phyloP scores from a whole-genome alignment of 169 alveolate species.

The Plasmodium fragile region DNA sequence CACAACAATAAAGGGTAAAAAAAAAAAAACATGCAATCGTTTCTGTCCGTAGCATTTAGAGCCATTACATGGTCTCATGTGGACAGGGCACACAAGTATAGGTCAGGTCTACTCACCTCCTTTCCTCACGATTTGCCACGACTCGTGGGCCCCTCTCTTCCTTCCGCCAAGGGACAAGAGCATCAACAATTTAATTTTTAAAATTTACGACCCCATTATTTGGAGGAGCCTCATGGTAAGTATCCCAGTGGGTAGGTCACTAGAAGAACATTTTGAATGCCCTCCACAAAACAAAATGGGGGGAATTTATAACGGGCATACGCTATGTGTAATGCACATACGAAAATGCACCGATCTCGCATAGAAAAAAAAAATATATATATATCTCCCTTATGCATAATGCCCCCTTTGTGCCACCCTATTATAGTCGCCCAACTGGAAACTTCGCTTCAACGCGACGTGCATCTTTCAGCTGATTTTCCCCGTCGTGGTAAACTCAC shows the following conservation, averaged over 20 bases:
- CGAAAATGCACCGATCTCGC: neutral
- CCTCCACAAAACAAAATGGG: neutral
- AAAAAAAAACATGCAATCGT: neutral
- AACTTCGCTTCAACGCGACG: conserved; percentile 64
- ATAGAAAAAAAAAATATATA: neutral
- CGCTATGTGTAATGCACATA: neutral
- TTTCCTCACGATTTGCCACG: neutral
- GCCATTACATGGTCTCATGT: neutral
- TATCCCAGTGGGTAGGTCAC: neutral
- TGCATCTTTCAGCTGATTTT: conserved; percentile 63
- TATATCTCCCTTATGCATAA: neutral
- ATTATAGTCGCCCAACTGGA: conserved; percentile 71
- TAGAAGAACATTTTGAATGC: neutral
- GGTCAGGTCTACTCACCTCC: neutral
- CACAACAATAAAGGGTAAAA: conserved; percentile 71
- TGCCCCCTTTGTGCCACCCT: neutral
- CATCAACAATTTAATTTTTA: conserved; percentile 48
- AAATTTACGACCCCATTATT: conserved; percentile 66
- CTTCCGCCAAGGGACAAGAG: conserved; percentile 24
- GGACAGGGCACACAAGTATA: neutral
- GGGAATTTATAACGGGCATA: neutral
- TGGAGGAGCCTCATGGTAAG: conserved; percentile 74
- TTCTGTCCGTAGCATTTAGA: neutral
- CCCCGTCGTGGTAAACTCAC: conserved; percentile 63
- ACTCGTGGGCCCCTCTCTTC: neutral